These are phyloP conservation scores for maize (Zea mays) DNA, from an alignment of 176 grass and related monocot species.

Conservation along the genomic window Zm-B73-REFERENCE-NAM-5.0 NC_050100.1:68418001-68418500, in stretches of 20 bases:
- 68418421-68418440: slow-evolving; percentile 31
- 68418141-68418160: slow-evolving; percentile 69
- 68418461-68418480: not conserved
- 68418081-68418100: slow-evolving; percentile 56
- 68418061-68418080: slow-evolving; percentile 64
- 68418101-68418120: slow-evolving; percentile 58
- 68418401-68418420: slow-evolving; percentile 20
- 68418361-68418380: not conserved
- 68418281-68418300: slow-evolving; percentile 9
- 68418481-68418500: not conserved
- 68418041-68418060: slow-evolving; percentile 82
- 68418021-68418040: slow-evolving; percentile 81
- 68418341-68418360: slow-evolving; percentile 8
- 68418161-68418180: slow-evolving; percentile 78
- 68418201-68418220: slow-evolving; percentile 93
- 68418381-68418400: not conserved
- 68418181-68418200: slow-evolving; percentile 88
- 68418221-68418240: slow-evolving; percentile 31
- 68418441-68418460: not conserved
- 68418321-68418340: slow-evolving; percentile 1
- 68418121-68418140: slow-evolving; percentile 59
- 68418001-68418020: slow-evolving; percentile 88
- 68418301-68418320: not conserved
- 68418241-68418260: slow-evolving; percentile 6
- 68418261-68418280: slow-evolving; percentile 19